Evolutionary conservation across 495 filamentous ascomycete genomes (phyloP), one percentile per base, ranked within the genome.

Genomic region (Durotheca rogersii): DNA sequence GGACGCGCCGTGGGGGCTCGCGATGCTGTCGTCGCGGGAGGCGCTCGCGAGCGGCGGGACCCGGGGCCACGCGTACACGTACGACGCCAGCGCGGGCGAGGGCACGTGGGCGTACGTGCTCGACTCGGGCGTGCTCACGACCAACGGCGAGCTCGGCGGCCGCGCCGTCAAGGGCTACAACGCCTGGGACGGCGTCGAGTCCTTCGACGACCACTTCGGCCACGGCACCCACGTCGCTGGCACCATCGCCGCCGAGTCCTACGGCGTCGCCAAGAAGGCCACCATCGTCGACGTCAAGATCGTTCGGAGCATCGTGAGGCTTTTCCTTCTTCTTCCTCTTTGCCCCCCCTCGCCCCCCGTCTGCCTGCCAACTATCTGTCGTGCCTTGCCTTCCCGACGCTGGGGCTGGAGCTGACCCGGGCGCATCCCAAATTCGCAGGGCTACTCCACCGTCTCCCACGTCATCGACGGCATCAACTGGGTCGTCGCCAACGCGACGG

Each of bases 381-480:
- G n/a, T n/a, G n/a, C n/a, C n/a, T n/a, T n/a, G n/a, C n/a, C n/a
- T n/a, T n/a, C n/a, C n/a, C n/a, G n/a, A n/a, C n/a, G n/a, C n/a
- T n/a, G n/a, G n/a, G n/a, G n/a, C n/a, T n/a, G n/a, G n/a, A n/a
- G n/a, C 16, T 7, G 14, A 11, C 14, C 1, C 7, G 36, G 16
- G 1, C 4, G 7, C 7, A 6, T n/a, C 18, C 9, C 4, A 27
- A 36, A 45, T n/a, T 9, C 48, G 33, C 39, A 41, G 61, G 75
- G 69, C 14, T 66, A 67, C 21, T 73, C 73, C 1, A 47, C 62
- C 0, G 14, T 57, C 2, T 55, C 73, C 34, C 71, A 68, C 36
- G 69, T 79, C 27, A 71, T 81, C 47, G 69, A 70, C 17, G 77
- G 77, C 3, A 71, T 81, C 59, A 61, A 79, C 45, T 79, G 67